Base-by-base conservation (phyloP, 768 basidiomycete species). In the Podaxis carcinomalis region DNA sequence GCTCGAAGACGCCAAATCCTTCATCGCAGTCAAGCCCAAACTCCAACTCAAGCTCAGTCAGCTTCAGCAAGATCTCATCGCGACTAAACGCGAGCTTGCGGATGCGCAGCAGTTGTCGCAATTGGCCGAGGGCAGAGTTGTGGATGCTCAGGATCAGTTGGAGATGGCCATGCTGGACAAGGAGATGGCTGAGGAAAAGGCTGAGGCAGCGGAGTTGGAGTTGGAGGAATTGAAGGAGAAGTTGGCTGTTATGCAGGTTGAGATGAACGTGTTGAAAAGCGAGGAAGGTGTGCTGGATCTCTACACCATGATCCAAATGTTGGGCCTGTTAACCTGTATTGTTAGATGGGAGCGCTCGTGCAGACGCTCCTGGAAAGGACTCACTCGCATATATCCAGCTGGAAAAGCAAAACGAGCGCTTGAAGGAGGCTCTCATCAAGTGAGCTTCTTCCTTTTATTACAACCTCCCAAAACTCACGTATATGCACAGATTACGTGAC, bases 151-250 rank as follows among this genome's bases (percentile, higher is more conserved):
- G 56, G 96, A 98, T 61, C 92, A 95, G 69, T 75, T 98, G 40
- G 97, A 99, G 76, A 94, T 98, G 89, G 81, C 87, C 2, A 92
- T 92, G 82, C 75, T 99, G 66, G 97, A 99, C 71, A 94, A 93
- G 74, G 97, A 99, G 72, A 87, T 98, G 40, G 95, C 96, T 0
- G 97, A 98, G 69, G 96, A 98, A 72, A 85, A 86, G 62, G 88
- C 91, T 0, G 96, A 98, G 72, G 69, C 84, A 1, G 88, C 88
- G 0, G 88, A 93, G 69, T 73, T 79, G 0, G 93, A 95, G 68
- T 68, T 95, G 53, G 92, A 91, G 66, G 89, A 88, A 56, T 69
- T 89, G 61, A 89, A 81, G 67, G 96, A 98, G 73, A 83, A 80
- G 65, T 63, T 93, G 51, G 92, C 90, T 5, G 83, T 89, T 50